Percentiles rank a stretch among this genome's conserved stretches.
Evolutionary conservation across 2,329 filamentous ascomycete genomes (phyloP).

Genomic region (Aspergillus fumigatus): DNA sequence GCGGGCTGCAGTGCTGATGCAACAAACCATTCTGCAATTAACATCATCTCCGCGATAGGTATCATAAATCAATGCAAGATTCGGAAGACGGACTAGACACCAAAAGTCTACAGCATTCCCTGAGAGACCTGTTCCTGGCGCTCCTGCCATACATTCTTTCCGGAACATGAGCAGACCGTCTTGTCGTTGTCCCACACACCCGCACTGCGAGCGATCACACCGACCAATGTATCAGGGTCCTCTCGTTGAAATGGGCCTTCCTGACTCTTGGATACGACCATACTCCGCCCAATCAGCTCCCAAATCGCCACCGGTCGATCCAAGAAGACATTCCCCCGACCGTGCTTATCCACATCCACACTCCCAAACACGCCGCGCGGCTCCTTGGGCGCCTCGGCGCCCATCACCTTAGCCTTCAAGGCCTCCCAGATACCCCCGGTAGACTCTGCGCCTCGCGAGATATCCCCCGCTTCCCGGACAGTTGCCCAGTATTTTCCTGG

Average conservation of each 20-base stretch:
- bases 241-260: constrained; percentile 61
- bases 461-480: constrained; percentile 80
- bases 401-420: constrained; percentile 40
- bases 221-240: constrained; percentile 79
- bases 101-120: constrained; percentile 70
- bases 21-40: neutral
- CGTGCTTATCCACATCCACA: constrained; percentile 69
- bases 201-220: constrained; percentile 89
- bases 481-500: constrained; percentile 80
- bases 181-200: constrained; percentile 99
- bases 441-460: constrained; percentile 75
- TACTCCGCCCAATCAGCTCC: constrained; percentile 92
- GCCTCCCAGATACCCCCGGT: constrained; percentile 78
- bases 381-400: constrained; percentile 29
- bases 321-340: constrained; percentile 73
- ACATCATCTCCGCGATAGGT: neutral
- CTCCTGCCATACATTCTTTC: constrained; percentile 98
- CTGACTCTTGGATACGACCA: constrained; percentile 72
- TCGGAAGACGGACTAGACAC: neutral
- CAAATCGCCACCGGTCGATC: constrained; percentile 82
- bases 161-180: constrained; percentile 94
- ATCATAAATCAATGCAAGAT: neutral
- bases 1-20: neutral
- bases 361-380: constrained; percentile 66
- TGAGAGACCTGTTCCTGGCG: constrained; percentile 80